These are phyloP conservation scores for Leishmania tarentolae DNA, from an alignment of 208 protist species.

Conservation along the genomic window DNA sequence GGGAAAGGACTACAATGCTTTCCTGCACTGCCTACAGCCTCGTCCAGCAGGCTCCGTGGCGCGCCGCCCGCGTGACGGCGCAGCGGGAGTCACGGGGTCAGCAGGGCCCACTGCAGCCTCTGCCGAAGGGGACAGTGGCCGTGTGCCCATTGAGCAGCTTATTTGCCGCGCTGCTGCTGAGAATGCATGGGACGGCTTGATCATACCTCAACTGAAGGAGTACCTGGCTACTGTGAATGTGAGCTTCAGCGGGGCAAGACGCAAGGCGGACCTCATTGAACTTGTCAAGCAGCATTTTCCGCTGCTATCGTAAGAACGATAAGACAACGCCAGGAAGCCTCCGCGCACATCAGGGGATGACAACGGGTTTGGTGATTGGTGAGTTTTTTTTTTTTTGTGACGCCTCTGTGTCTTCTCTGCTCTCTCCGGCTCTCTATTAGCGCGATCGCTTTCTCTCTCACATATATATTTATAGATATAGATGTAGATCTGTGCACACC, in stretches of 20 bases:
- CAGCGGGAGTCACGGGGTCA: neutral
- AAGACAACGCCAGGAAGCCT: too few relatives aligned
- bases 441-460: neutral
- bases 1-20: conserved; percentile 47
- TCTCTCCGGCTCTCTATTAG: neutral
- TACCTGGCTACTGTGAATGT: conserved; percentile 35
- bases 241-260: conserved; percentile 5
- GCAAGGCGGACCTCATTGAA: conserved; percentile 21
- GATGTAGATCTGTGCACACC: neutral
- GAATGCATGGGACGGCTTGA: conserved; percentile 42
- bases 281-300: conserved; percentile 9
- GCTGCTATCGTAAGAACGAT: neutral
- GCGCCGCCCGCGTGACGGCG: conserved; percentile 6
- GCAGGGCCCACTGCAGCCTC: neutral
- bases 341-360: neutral
- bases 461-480: neutral
- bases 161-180: conserved; percentile 34
- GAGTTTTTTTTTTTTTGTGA: neutral
- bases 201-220: conserved; percentile 40
- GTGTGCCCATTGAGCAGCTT: conserved; percentile 15
- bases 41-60: neutral
- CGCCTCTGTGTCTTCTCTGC: neutral
- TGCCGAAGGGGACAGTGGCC: conserved; percentile 2
- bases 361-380: neutral
- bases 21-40: conserved; percentile 36